Evolutionary conservation across 1,284 basidiomycete species (phyloP).

Genomic region (Ceratobasidium sp.): DNA sequence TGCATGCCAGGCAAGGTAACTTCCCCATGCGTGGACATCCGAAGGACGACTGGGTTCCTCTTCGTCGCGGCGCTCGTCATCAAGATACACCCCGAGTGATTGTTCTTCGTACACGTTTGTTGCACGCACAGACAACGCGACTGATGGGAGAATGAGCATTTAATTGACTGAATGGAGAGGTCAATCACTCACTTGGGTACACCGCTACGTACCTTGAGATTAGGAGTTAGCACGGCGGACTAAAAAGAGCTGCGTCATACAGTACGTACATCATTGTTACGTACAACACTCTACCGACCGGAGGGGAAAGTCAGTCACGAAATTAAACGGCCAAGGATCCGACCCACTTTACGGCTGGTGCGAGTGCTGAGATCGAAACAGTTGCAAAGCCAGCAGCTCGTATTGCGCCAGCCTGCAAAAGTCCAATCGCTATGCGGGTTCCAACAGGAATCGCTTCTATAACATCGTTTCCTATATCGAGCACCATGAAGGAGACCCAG

Average conservation of each 20-base stretch:
- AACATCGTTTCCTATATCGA: constrained; percentile 81
- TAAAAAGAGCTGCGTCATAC: too few species aligned
- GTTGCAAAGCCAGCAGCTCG: constrained; percentile 86
- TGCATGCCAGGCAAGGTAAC: constrained; percentile 78
- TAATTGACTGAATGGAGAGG: constrained; percentile 49
- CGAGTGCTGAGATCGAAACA: constrained; percentile 70
- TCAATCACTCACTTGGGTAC: constrained; percentile 58
- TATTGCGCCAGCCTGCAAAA: constrained; percentile 65
- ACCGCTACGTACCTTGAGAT: constrained; percentile 52
- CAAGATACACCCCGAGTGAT: constrained; percentile 75
- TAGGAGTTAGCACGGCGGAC: background rate
- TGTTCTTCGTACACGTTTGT: constrained; percentile 98
- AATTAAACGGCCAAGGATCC: background rate
- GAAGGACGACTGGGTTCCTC: constrained; percentile 55
- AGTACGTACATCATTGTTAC: constrained; percentile 84
- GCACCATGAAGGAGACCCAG: constrained; percentile 85
- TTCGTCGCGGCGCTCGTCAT: constrained; percentile 55
- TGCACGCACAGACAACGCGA: constrained; percentile 77
- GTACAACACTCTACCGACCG: constrained; percentile 69
- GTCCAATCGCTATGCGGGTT: constrained; percentile 65
- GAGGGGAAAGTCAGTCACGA: constrained; percentile 45
- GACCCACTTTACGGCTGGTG: constrained; percentile 82
- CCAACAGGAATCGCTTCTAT: constrained; percentile 75
- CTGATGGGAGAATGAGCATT: constrained; percentile 45
- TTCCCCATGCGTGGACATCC: constrained; percentile 71